These are phyloP conservation scores for Cercospora sojina DNA, from an alignment of 2,329 filamentous ascomycete genomes.

Conservation along the genomic window DNA sequence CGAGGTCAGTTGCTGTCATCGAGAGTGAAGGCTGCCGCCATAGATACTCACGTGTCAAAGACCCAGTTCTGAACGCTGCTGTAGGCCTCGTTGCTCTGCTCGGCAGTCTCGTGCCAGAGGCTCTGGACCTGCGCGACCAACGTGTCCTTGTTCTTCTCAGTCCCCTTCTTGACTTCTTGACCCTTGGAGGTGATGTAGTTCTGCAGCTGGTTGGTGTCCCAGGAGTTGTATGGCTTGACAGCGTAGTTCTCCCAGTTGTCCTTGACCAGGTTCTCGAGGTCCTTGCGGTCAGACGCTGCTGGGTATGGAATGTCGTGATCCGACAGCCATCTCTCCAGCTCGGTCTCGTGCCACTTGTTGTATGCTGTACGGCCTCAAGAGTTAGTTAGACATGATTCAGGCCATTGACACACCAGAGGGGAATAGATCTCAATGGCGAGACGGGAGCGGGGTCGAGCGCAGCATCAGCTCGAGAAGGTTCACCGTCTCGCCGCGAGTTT, in stretches of 20 bases:
- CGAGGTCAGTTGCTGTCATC: slow-evolving; percentile 39
- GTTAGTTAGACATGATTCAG: slow-evolving; percentile 31
- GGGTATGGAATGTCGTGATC: slow-evolving; percentile 91
- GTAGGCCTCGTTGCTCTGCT: slow-evolving; percentile 71
- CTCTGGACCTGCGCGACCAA: slow-evolving; percentile 68
- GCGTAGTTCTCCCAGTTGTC: slow-evolving; percentile 83
- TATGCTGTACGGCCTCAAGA: slow-evolving; percentile 62
- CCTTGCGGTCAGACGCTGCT: slow-evolving; percentile 85
- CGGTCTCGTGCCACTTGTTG: slow-evolving; percentile 98
- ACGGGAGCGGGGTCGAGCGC: background rate
- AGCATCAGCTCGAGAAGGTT: background rate
- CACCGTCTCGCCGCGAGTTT: background rate
- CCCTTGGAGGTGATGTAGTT: slow-evolving; percentile 71
- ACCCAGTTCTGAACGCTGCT: slow-evolving; percentile 81
- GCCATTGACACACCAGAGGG: slow-evolving; percentile 16
- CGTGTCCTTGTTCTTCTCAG: slow-evolving; percentile 66
- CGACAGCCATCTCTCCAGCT: slow-evolving; percentile 93
- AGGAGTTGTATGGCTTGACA: slow-evolving; percentile 70
- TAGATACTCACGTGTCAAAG: slow-evolving; percentile 66
- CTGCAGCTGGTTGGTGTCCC: slow-evolving; percentile 68
- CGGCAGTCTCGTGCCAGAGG: slow-evolving; percentile 76
- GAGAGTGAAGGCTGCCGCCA: background rate
- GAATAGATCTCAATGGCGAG: background rate
- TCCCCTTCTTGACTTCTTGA: slow-evolving; percentile 64
- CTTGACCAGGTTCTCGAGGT: slow-evolving; percentile 87